Evolutionary conservation across 2,329 filamentous ascomycete genomes (phyloP).

Genomic region (Phoma sp.): DNA sequence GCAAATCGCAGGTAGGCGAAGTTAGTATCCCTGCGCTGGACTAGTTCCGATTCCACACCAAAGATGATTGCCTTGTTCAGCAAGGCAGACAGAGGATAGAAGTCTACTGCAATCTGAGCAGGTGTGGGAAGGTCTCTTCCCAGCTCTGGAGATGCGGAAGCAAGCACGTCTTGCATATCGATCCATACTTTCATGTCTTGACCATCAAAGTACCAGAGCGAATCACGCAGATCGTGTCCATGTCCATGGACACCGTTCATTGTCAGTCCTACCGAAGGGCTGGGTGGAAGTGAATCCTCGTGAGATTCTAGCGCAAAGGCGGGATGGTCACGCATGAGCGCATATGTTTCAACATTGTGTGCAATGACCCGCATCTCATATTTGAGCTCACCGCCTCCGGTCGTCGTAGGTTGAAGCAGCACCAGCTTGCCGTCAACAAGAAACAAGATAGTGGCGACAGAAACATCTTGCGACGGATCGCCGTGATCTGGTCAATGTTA

Average conservation of each 20-base stretch:
- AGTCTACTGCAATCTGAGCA: slow-evolving; percentile 84
- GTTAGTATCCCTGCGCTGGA: slow-evolving; percentile 88
- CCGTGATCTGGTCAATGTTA: slow-evolving; percentile 66
- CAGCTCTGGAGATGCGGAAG: slow-evolving; percentile 69
- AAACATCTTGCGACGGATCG: slow-evolving; percentile 94
- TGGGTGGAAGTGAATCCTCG: slow-evolving; percentile 57
- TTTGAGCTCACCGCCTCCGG: slow-evolving; percentile 82
- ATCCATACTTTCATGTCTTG: slow-evolving; percentile 86
- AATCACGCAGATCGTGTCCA: slow-evolving; percentile 72
- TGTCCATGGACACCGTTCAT: slow-evolving; percentile 53
- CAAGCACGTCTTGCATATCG: slow-evolving; percentile 82
- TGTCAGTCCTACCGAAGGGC: slow-evolving; percentile 55
- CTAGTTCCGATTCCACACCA: slow-evolving; percentile 88
- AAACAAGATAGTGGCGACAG: slow-evolving; percentile 90
- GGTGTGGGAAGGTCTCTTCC: slow-evolving; percentile 74
- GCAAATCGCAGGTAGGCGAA: slow-evolving; percentile 90
- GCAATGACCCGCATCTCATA: slow-evolving; percentile 98
- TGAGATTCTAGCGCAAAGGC: slow-evolving; percentile 53
- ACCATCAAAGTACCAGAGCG: slow-evolving; percentile 94
- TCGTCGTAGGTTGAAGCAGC: slow-evolving; percentile 83
- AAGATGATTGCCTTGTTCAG: slow-evolving; percentile 89
- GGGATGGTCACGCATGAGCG: slow-evolving; percentile 86
- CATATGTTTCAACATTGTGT: slow-evolving; percentile 95
- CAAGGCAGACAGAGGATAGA: slow-evolving; percentile 88
- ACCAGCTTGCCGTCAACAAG: slow-evolving; percentile 98